phyloP scores from a whole-genome alignment of 331 rosid genomes.

The Rosa hybrid region DNA sequence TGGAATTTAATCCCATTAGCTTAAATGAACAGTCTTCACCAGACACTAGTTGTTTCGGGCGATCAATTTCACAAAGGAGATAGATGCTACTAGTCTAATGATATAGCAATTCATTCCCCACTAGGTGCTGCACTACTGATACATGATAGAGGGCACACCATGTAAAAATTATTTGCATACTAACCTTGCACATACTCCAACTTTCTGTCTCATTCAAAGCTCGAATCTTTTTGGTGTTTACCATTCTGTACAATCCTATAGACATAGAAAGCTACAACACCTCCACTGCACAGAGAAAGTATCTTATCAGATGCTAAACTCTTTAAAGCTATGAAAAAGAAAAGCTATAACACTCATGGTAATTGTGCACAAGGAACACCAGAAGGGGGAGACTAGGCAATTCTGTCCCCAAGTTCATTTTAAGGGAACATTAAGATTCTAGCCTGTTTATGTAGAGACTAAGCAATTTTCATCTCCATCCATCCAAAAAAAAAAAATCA shows the following conservation, averaged over 20 bases:
- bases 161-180: not conserved
- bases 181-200: constrained; percentile 43
- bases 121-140: not conserved
- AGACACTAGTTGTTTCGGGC: not conserved
- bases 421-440: not conserved
- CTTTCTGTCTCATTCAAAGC: constrained; percentile 47
- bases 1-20: not conserved
- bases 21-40: not conserved
- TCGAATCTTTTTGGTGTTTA: constrained; percentile 40
- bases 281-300: constrained; percentile 62
- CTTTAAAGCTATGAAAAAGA: not conserved
- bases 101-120: not conserved
- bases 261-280: constrained; percentile 62
- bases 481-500: not conserved
- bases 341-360: not conserved
- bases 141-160: not conserved
- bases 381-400: not conserved
- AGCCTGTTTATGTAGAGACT: not conserved
- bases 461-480: not conserved
- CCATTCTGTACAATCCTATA: constrained; percentile 51
- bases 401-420: not conserved
- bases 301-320: not conserved
- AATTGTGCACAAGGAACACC: not conserved
- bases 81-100: not conserved
- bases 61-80: not conserved